These are phyloP conservation scores for Kodamaea anthophila DNA, from an alignment of 1,139 yeast genomes.

Conservation along the genomic window DNA sequence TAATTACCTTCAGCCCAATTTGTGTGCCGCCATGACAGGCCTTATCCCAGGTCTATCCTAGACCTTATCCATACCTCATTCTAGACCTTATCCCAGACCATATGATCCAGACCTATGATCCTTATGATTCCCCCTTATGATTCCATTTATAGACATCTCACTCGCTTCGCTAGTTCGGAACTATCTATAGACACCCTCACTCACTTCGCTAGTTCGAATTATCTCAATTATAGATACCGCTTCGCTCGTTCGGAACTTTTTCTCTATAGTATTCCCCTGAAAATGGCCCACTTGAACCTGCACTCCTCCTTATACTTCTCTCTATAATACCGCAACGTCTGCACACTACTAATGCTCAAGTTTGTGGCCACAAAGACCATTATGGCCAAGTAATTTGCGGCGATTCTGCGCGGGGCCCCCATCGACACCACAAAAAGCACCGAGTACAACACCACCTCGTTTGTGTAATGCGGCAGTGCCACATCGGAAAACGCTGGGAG, in stretches of 20 bases:
- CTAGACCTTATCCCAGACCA: too few species aligned
- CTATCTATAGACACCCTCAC: not conserved
- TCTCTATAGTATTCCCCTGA: constrained; percentile 8
- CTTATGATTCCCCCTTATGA: not conserved
- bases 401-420: constrained; percentile 8
- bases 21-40: too few species aligned
- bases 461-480: constrained; percentile 77
- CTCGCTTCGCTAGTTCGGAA: not conserved
- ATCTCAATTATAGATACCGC: not conserved
- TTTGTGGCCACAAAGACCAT: constrained; percentile 59
- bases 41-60: too few species aligned
- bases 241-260: not conserved
- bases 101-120: too few species aligned
- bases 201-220: not conserved
- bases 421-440: constrained; percentile 21
- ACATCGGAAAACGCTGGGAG: constrained; percentile 52
- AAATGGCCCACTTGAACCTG: constrained; percentile 8
- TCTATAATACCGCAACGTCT: constrained; percentile 50
- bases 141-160: not conserved
- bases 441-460: constrained; percentile 63
- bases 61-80: too few species aligned
- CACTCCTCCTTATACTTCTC: constrained; percentile 10
- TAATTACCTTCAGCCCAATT: too few species aligned
- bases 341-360: constrained; percentile 56
- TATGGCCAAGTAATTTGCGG: constrained; percentile 16